Base-by-base conservation (phyloP, 495 filamentous ascomycete species). In the Aspergillus panamensis region DNA sequence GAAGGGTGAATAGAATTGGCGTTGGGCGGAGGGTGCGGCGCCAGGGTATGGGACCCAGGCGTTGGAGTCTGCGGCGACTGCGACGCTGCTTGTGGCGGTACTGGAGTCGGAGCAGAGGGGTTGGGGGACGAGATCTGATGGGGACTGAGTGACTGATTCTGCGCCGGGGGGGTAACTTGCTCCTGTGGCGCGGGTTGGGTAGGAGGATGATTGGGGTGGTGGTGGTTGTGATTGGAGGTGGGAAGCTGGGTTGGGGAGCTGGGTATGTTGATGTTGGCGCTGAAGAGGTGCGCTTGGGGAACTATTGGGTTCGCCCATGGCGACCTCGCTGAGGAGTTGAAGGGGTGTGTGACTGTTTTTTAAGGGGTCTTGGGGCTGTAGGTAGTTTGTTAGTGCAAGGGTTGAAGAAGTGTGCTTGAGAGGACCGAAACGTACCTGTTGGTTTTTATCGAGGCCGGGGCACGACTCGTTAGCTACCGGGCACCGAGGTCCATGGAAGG, bases 271-370 rank as follows among this genome's bases (percentile, higher is more conserved):
- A 45, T 60, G 35, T 55, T 49, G 52, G 37, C 39, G 53, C 31
- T 51, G 16, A 19, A 52, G 57, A 12, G 35, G 35, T 3, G 58
- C 33, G n/a, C 48, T 50, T 6, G 54, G 30, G 21, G 63, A 61
- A 61, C 55, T 65, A 17, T 60, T 66, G 29, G 66, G 66, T 6
- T 86, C 78, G 13, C 80, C 80, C 57, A 82, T 84, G 29, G 86
- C 86, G 35, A 89, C 80, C 64, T 88, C 86, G 54, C 85, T 88
- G 14, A 90, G 77, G 8, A 90, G 66, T 52, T 88, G 84, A 13
- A 88, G 74, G 0, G 82, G 83, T 0, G 82, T 84, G 59, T 80
- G 81, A 16, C 62, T 52, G 45, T 66, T 21, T 55, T 56, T 65
- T 68, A 35, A 61, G 43, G 44, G 30, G 48, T 16, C 45, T 29